Evolutionary conservation across 202 grass and related monocot genomes (phyloP), one percentile per base, ranked within the genome.

Genomic region (Musa balbisiana): DNA sequence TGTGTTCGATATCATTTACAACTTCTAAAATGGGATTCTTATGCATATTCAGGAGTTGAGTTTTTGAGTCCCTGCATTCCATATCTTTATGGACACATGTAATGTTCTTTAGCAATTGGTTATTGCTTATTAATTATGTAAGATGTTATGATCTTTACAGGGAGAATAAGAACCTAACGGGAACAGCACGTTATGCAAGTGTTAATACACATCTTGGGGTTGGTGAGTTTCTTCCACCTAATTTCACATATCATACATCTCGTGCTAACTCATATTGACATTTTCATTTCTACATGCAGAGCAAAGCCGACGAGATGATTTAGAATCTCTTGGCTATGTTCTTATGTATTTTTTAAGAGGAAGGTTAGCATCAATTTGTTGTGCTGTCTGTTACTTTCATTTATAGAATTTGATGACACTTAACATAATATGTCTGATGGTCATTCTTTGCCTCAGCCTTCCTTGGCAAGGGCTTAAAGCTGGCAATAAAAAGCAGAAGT

Each of bases 401-500:
- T 25, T 19, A 9, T 62, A 62, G 9, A 19, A 62, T 62, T 62
- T 1, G 16, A 62, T 62, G 16, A 19, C 23, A 26, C 21, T 67
- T 68, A 16, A 67, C 26, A 26, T 66, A 11, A 58, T 58, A 60
- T 60, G 5, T 60, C 56, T 60, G 56, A 19, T 60, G 17, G 15
- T 33, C 1, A 15, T 68, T 10, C 12, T 33, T 43, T 43, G 9
- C 6, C 21, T 49, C 65, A 68, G 65, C 25, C 65, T 68, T 68
- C 65, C 65, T 49, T 68, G 65, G 65, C 65, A 68, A 43, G 65
- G 65, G 24, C 65, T 68, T 16, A 68, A 33, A 68, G 65, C 65
- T 68, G 65, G 65, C 25, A 68, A 23, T 43, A 68, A 68, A 68
- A 68, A 68, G 29, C 65, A 68, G 29, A 68, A 68, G 65, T 68